Conservation (phyloP, 768 basidiomycete species). For the Suillus brevipes region DNA sequence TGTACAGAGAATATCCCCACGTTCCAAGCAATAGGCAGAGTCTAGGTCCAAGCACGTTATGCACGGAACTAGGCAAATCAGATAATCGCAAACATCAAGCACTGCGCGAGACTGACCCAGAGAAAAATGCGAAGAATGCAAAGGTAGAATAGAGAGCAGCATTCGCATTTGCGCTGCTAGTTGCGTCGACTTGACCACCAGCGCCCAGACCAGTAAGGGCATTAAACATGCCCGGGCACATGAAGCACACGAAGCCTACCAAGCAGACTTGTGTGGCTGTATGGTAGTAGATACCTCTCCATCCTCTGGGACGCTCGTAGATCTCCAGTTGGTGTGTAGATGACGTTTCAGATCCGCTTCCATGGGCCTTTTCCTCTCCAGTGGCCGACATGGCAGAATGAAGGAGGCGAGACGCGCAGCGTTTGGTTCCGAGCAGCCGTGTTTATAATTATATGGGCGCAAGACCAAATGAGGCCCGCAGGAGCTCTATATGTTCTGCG, state of each 20-base stretch:
- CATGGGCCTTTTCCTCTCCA: conserved; percentile 10
- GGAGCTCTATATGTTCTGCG: background rate
- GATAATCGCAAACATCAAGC: background rate
- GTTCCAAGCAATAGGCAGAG: conserved; percentile 75
- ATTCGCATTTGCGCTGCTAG: conserved; percentile 69
- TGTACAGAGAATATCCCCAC: conserved; percentile 73
- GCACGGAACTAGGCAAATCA: conserved; percentile 54
- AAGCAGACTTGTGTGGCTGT: conserved; percentile 47
- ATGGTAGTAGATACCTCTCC: conserved; percentile 59
- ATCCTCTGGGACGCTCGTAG: conserved; percentile 49
- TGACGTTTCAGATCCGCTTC: conserved; percentile 1
- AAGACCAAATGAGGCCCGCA: background rate
- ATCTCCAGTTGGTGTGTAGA: conserved; percentile 22
- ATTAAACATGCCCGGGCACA: conserved; percentile 73
- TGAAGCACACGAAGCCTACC: conserved; percentile 67
- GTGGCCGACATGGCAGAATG: conserved; percentile 4
- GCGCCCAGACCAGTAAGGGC: conserved; percentile 78
- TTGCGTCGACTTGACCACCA: conserved; percentile 69
- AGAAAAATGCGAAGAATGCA: conserved; percentile 61
- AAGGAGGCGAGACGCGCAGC: background rate
- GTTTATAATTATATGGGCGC: conserved; percentile 7
- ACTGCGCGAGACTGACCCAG: conserved; percentile 50
- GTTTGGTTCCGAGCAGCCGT: background rate
- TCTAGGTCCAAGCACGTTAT: conserved; percentile 78
- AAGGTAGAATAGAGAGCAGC: conserved; percentile 68